Conservation (phyloP, 2,329 filamentous ascomycete genomes). For the Sclerotiophoma versabilis region DNA sequence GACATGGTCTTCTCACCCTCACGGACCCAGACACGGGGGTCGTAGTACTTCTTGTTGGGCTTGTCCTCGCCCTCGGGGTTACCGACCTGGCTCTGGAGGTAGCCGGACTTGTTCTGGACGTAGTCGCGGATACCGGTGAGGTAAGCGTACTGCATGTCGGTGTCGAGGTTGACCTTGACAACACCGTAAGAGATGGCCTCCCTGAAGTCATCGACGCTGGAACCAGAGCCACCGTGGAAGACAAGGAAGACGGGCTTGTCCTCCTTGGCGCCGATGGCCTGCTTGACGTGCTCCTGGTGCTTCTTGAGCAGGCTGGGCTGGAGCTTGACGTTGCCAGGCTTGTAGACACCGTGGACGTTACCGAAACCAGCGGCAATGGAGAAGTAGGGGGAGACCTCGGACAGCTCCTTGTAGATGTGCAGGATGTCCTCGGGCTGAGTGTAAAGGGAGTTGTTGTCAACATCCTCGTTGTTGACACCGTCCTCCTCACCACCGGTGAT, state of each 20-base stretch:
- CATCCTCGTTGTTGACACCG: constrained; percentile 96
- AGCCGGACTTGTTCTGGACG: constrained; percentile 87
- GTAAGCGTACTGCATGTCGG: constrained; percentile 92
- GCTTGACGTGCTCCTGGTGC: constrained; percentile 91
- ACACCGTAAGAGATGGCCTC: constrained; percentile 73
- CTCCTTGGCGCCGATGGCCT: constrained; percentile 73
- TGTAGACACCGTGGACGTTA: constrained; percentile 99
- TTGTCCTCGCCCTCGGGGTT: constrained; percentile 97
- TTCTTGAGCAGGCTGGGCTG: constrained; percentile 95
- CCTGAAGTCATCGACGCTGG: constrained; percentile 84
- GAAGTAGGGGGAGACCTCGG: constrained; percentile 89
- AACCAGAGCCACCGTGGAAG: constrained; percentile 98
- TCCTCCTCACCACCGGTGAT: constrained; percentile 93
- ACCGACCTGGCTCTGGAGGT: constrained; percentile 83
- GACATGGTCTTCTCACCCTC: constrained; percentile 97
- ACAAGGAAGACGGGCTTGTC: constrained; percentile 98
- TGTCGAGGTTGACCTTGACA: constrained; percentile 99
- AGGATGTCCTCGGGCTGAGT: constrained; percentile 67
- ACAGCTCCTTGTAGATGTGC: constrained; percentile 61
- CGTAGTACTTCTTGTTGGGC: constrained; percentile 92
- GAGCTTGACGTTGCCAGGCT: constrained; percentile 95
- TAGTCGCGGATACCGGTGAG: constrained; percentile 92
- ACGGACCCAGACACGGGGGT: constrained; percentile 92
- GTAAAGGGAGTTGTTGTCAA: constrained; percentile 97
- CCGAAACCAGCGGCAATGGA: constrained; percentile 85